Percentiles rank a stretch among this genome's conserved stretches.
Evolutionary conservation across 805 yeast genomes (phyloP).

Genomic region (Aciculoconidium aculeatum): DNA sequence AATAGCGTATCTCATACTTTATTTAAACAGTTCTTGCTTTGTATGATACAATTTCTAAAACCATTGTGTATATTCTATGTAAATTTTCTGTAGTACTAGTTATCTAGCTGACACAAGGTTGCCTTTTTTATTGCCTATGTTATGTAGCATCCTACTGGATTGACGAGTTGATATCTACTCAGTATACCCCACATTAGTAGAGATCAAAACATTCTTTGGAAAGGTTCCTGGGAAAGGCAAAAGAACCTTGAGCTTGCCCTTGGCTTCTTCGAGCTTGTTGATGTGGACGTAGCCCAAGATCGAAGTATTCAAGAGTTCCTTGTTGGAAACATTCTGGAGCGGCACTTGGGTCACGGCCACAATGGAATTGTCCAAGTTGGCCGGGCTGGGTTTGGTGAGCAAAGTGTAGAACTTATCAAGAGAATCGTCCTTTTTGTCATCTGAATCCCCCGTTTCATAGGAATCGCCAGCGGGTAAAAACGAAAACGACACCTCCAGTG

Average conservation of each 20-base stretch:
- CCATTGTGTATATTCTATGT: not conserved
- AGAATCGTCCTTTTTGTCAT: slow-evolving; percentile 20
- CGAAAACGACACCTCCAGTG: slow-evolving; percentile 30
- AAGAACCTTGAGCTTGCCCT: slow-evolving; percentile 60
- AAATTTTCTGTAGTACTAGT: not conserved
- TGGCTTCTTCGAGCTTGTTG: slow-evolving; percentile 67
- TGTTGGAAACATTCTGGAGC: slow-evolving; percentile 36
- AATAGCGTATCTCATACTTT: no score
- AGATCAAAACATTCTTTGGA: slow-evolving; percentile 66
- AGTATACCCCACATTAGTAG: slow-evolving; percentile 76
- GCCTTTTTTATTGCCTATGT: not conserved
- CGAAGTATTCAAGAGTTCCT: slow-evolving; percentile 49
- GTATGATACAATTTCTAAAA: not conserved
- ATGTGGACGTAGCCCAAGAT: slow-evolving; percentile 77
- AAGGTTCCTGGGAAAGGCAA: slow-evolving; percentile 84
- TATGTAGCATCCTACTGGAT: not conserved
- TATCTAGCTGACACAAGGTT: not conserved
- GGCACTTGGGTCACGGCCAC: slow-evolving; percentile 50
- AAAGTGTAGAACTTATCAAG: slow-evolving; percentile 29
- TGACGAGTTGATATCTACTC: slow-evolving; percentile 65
- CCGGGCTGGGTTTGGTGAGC: slow-evolving; percentile 41
- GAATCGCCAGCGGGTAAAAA: slow-evolving; percentile 41
- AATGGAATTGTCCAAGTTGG: slow-evolving; percentile 67
- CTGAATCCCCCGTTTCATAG: slow-evolving; percentile 22
- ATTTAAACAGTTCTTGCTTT: no score